Evolutionary conservation across 805 yeast genomes (phyloP).

Genomic region (Yarrowia divulgata): DNA sequence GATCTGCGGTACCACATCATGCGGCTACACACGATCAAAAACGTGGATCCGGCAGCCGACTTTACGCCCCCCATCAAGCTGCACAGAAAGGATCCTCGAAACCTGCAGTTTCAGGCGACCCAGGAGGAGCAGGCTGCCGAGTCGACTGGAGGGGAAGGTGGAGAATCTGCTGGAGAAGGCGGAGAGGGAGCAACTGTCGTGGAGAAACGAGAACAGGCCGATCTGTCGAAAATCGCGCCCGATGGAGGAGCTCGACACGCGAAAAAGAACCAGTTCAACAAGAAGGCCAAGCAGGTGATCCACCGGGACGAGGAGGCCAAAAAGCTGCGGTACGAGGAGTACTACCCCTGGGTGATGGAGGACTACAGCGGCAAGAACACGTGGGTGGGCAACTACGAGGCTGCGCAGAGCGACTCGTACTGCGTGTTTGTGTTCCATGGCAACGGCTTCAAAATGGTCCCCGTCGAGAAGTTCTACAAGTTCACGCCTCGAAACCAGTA

Average conservation of each 20-base stretch:
- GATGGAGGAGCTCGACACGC: constrained; percentile 86
- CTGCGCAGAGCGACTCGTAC: constrained; percentile 84
- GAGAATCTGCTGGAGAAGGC: constrained; percentile 41
- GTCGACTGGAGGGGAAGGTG: constrained; percentile 40
- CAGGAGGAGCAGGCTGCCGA: constrained; percentile 55
- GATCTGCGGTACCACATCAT: constrained; percentile 80
- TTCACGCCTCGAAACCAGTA: constrained; percentile 93
- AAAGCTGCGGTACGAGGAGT: constrained; percentile 90
- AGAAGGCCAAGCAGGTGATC: constrained; percentile 84
- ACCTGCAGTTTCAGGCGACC: constrained; percentile 82
- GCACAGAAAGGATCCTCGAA: constrained; percentile 93
- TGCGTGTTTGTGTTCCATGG: constrained; percentile 84
- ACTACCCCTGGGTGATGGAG: constrained; percentile 97
- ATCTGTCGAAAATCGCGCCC: constrained; percentile 72
- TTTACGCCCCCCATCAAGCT: constrained; percentile 85
- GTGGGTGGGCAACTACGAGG: constrained; percentile 96
- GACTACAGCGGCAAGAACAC: constrained; percentile 94
- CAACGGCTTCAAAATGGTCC: constrained; percentile 90
- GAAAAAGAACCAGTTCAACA: constrained; percentile 64
- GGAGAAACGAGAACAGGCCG: constrained; percentile 49
- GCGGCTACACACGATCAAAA: constrained; percentile 75
- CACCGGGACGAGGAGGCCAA: constrained; percentile 83
- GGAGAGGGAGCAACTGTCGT: too few species aligned
- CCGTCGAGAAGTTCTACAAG: constrained; percentile 91
- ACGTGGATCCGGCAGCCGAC: constrained; percentile 72